Evolutionary conservation across 768 basidiomycete genomes (phyloP), one percentile per base, ranked within the genome.

Genomic region (Strobilomyces echinocephalus): DNA sequence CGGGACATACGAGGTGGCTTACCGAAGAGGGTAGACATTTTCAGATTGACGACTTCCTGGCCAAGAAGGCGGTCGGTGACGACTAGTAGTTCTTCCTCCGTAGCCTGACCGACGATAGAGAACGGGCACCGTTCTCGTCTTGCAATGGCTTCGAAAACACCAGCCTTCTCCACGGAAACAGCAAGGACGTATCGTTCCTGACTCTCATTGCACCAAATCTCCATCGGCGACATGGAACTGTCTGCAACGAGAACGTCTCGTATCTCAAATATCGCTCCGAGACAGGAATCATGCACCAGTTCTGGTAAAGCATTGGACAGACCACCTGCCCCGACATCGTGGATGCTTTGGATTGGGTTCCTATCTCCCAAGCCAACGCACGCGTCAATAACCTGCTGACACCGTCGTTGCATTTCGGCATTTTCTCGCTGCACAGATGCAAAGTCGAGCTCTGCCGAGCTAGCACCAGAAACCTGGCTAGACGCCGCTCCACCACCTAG

Each of bases 201-300:
- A 59, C 86, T 88, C 72, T 99, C 97, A 72, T 99, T 99, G 68
- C 97, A 98, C 97, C 97, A 99, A 46, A 98, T 97, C 73, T 98
- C 95, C 95, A 99, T 97, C 0, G 97, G 97, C 5, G 91, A 94
- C 91, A 99, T 91, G 36, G 88, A 87, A 21, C 80, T 78, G 68
- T 98, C 97, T 28, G 92, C 95, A 38, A 97, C 84, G 24, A 91
- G 79, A 8, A 99, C 85, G 62, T 97, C 90, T 20, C 95, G 78
- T 60, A 99, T 95, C 73, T 99, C 97, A 64, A 98, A 94, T 5
- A 67, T 76, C 1, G 91, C 97, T 8, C 97, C 97, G 6, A 97
- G 78, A n/a, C 79, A 81, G 2, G 94, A 89, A 71, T 98, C 95
- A 65, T 98, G 95, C 2, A 99, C 97, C 41, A 99, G 75, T 69